Percentiles rank a stretch among this genome's conserved stretches.
Evolutionary conservation across 2,329 filamentous ascomycete species (phyloP).

Genomic region (Penicillium capsulatum): DNA sequence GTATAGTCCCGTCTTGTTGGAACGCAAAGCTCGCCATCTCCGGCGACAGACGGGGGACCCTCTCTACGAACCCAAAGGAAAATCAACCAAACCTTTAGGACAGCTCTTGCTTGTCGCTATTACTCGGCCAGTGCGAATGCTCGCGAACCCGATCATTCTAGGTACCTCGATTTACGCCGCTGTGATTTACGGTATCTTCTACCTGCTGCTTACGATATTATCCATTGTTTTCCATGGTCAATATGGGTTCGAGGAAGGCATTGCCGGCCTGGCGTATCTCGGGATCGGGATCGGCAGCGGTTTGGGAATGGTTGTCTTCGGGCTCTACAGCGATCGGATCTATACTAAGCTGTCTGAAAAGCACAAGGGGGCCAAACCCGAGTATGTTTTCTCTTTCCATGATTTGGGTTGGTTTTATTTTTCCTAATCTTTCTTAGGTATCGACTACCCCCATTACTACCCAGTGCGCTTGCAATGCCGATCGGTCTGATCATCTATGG

Average conservation of each 20-base stretch:
- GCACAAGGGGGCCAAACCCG: not conserved
- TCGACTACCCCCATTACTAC: not conserved
- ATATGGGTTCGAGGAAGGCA: not conserved
- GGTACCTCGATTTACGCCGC: not conserved
- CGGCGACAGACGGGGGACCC: slow-evolving; percentile 25
- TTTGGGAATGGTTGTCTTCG: not conserved
- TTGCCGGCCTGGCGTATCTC: not conserved
- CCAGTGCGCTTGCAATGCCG: not conserved
- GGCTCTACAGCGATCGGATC: not conserved
- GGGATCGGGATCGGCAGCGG: not conserved
- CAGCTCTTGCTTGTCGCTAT: not conserved
- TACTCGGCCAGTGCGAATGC: not conserved
- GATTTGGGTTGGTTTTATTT: not conserved
- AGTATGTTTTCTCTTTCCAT: not conserved
- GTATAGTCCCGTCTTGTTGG: slow-evolving; percentile 29
- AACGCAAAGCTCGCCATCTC: slow-evolving; percentile 26
- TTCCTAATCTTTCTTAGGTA: not conserved
- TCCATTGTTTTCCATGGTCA: not conserved
- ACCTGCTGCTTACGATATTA: not conserved
- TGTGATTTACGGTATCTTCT: not conserved
- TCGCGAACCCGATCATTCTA: not conserved
- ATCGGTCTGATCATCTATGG: not conserved
- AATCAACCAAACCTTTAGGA: not conserved
- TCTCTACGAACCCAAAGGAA: not conserved
- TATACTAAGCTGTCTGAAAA: not conserved